Percentiles rank a stretch among this genome's conserved stretches.
Conservation (phyloP, 306 rosid species). For the Heteromeles arbutifolia region DNA sequence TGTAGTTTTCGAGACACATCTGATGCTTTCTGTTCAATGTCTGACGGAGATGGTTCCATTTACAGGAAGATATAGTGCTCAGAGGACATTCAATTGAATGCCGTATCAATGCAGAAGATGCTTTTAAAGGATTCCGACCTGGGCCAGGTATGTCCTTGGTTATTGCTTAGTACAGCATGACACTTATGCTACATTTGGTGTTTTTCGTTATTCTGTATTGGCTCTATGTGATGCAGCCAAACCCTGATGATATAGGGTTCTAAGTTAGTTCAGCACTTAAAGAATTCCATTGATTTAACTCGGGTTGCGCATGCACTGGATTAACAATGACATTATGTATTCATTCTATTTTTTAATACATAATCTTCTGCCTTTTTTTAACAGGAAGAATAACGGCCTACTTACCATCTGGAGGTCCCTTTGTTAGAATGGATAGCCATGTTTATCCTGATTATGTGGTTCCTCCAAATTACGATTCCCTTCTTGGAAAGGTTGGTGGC, state of each 20-base stretch:
- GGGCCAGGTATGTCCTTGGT: constrained; percentile 68
- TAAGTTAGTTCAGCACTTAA: background rate
- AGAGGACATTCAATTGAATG: constrained; percentile 98
- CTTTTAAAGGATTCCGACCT: constrained; percentile 92
- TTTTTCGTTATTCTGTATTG: background rate
- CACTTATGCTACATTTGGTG: background rate
- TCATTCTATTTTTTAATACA: background rate
- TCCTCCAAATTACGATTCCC: constrained; percentile 98
- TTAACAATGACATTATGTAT: background rate
- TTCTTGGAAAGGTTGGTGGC: constrained; percentile 75
- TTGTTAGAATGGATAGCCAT: constrained; percentile 99
- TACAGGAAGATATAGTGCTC: constrained; percentile 88
- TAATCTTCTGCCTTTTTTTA: constrained; percentile 8
- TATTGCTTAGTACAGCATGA: background rate
- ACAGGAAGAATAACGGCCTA: constrained; percentile 96
- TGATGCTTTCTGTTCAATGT: constrained; percentile 9
- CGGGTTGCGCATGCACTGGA: background rate
- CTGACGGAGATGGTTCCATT: constrained; percentile 12
- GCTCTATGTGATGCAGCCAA: background rate
- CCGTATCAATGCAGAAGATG: constrained; percentile 97
- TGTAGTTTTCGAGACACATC: constrained; percentile 10
- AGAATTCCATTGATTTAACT: background rate
- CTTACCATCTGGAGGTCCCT: constrained; percentile 97
- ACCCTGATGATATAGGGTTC: background rate
- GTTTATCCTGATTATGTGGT: constrained; percentile 93